These are phyloP conservation scores for Huntiella omanensis DNA, from an alignment of 2,329 filamentous ascomycete species.

Conservation along the genomic window DNA sequence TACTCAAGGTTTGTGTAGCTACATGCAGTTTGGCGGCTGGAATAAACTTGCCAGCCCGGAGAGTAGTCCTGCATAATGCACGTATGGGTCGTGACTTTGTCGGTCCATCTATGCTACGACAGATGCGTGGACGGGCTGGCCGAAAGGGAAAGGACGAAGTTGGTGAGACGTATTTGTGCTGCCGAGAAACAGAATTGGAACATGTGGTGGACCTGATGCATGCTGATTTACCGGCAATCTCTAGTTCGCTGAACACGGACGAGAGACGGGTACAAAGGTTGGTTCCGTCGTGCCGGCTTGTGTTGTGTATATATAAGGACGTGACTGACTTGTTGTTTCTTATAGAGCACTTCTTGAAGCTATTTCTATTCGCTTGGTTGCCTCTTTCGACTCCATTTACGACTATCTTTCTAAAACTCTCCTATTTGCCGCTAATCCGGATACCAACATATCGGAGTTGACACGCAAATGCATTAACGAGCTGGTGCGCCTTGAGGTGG, in stretches of 20 bases:
- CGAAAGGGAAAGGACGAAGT: constrained; percentile 62
- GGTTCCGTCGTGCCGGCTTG: background rate
- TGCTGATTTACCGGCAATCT: constrained; percentile 49
- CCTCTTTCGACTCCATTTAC: constrained; percentile 41
- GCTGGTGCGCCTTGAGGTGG: constrained; percentile 34
- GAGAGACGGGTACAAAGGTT: constrained; percentile 49
- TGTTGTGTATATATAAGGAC: constrained; percentile 3
- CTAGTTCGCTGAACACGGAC: constrained; percentile 49
- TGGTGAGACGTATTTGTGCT: constrained; percentile 63
- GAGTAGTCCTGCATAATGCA: constrained; percentile 58
- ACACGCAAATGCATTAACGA: constrained; percentile 41
- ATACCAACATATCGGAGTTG: constrained; percentile 29
- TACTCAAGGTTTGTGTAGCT: constrained; percentile 52
- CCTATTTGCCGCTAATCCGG: constrained; percentile 37
- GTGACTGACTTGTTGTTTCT: background rate
- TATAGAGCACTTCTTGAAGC: constrained; percentile 50
- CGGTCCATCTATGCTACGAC: constrained; percentile 61
- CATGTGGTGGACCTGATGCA: constrained; percentile 52
- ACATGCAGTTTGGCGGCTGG: constrained; percentile 68
- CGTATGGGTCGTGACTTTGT: constrained; percentile 60
- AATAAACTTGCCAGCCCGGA: constrained; percentile 56
- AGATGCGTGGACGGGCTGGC: constrained; percentile 64
- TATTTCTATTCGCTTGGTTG: constrained; percentile 48
- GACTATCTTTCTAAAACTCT: constrained; percentile 53
- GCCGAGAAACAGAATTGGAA: constrained; percentile 47